Conservation (phyloP, 2,329 filamentous ascomycete genomes). For the Didymella segeticola region DNA sequence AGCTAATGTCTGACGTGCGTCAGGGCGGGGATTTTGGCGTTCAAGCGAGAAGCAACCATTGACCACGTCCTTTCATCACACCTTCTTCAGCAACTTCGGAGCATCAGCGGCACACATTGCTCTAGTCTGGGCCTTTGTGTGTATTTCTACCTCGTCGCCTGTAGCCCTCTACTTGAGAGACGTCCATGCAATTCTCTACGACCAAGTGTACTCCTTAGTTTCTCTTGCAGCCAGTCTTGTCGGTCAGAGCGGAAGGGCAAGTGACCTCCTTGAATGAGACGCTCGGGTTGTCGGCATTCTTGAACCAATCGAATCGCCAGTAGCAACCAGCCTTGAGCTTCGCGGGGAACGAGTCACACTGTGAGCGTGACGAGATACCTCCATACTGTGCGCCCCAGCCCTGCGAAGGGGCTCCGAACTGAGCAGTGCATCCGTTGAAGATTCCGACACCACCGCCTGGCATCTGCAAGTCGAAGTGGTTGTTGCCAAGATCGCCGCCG, state of each 20-base stretch:
- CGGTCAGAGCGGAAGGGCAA: slow-evolving; percentile 43
- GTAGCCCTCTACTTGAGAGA: too few relatives aligned
- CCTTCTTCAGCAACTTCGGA: not conserved
- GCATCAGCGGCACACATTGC: not conserved
- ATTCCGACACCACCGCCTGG: slow-evolving; percentile 47
- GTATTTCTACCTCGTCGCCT: not conserved
- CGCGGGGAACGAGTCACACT: slow-evolving; percentile 44
- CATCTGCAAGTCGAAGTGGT: slow-evolving; percentile 50
- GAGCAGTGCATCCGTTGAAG: slow-evolving; percentile 44
- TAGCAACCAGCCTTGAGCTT: slow-evolving; percentile 46
- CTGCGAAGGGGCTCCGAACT: slow-evolving; percentile 42
- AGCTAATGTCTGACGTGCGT: not conserved
- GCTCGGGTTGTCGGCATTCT: slow-evolving; percentile 42
- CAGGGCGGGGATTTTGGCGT: not conserved
- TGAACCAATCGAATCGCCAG: slow-evolving; percentile 49
- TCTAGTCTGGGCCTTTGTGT: not conserved
- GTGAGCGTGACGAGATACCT: slow-evolving; percentile 39
- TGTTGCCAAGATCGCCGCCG: slow-evolving; percentile 48
- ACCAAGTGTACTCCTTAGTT: not conserved
- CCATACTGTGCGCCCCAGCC: slow-evolving; percentile 48
- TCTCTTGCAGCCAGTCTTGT: slow-evolving; percentile 39
- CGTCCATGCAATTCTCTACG: too few relatives aligned
- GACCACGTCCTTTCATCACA: not conserved
- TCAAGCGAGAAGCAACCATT: not conserved
- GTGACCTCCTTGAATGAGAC: slow-evolving; percentile 44